phyloP scores from a whole-genome alignment of 176 grass and related monocot species.

The barley (Hordeum vulgare) region DNA sequence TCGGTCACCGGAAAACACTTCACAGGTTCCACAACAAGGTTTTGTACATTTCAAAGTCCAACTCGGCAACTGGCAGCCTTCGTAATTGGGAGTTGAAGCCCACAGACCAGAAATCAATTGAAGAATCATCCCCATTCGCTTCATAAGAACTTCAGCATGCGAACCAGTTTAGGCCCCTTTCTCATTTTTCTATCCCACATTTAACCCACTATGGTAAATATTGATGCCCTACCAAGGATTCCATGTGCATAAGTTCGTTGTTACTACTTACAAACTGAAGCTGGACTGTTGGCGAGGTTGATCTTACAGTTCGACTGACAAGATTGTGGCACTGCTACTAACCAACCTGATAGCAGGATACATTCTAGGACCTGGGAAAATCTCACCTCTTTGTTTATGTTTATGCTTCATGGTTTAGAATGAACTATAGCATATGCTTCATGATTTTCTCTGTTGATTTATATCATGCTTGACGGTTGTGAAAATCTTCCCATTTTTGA shows the following conservation, averaged over 20 bases:
- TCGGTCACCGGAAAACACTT: conserved; percentile 84
- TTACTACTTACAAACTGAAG: background rate
- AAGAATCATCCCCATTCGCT: conserved; percentile 45
- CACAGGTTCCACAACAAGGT: conserved; percentile 82
- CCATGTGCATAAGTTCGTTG: background rate
- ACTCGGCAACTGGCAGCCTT: conserved; percentile 12
- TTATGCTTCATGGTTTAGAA: background rate
- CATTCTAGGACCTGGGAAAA: background rate
- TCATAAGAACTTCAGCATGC: background rate
- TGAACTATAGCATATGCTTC: background rate
- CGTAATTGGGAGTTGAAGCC: conserved; percentile 54
- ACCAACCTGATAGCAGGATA: background rate
- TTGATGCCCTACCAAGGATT: background rate
- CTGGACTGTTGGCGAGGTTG: background rate
- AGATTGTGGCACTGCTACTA: background rate
- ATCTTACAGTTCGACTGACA: background rate
- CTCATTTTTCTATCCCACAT: background rate
- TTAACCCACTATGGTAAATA: background rate
- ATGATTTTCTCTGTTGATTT: background rate
- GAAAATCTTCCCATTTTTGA: background rate
- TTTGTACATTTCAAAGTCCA: conserved; percentile 52
- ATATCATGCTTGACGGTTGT: background rate
- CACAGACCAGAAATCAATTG: conserved; percentile 27
- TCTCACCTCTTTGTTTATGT: background rate
- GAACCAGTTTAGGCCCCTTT: background rate